Evolutionary conservation across 1,139 yeast species (phyloP), one percentile per base, ranked within the genome.

Genomic region (Kodamaea sp.): DNA sequence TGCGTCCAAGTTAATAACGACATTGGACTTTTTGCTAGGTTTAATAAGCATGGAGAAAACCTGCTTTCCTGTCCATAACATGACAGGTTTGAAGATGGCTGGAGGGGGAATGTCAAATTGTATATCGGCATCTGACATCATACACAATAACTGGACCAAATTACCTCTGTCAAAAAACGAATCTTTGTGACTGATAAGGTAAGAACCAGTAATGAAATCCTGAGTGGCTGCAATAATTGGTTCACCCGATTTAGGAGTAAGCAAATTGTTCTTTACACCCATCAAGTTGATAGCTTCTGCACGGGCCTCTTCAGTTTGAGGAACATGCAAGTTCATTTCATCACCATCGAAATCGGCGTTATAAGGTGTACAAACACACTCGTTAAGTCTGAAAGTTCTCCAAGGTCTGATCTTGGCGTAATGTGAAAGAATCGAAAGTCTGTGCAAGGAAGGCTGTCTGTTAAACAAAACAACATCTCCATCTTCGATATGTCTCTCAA

Each of bases 291-390:
- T 88, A 12, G 98, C 98, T 63, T 94, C 98, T 0, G 98, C 95
- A 48, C 98, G 73, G 1, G 98, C 98, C 62, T 94, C 99, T 62
- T 94, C 98, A 0, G 98, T 92, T 64, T 94, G 99, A 2, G 98
- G 98, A 28, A 94, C 98, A 57, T 94, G 99, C 57, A 94, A 72
- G 61, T 94, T 94, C 99, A 94, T 94, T 64, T 94, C 99, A 64
- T 94, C 99, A 61, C 99, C 99, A 63, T 94, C 99, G 57, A 94
- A 94, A 76, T 94, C 99, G 26, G 99, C 99, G 61, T 94, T 94
- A 65, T 92, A 94, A 2, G 98, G 98, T 0, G 98, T 92, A 70
- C 99, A 94, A 11, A 92, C 98, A 83, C 99, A 94, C 63, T 94
- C 99, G 56, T 94, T 94, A 50, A 94, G 75, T 48, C 99, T 74